Percentiles rank a stretch among this genome's conserved stretches.
Evolutionary conservation across 352 stramenopile genomes (phyloP).

Genomic region (Pythium aquatile): DNA sequence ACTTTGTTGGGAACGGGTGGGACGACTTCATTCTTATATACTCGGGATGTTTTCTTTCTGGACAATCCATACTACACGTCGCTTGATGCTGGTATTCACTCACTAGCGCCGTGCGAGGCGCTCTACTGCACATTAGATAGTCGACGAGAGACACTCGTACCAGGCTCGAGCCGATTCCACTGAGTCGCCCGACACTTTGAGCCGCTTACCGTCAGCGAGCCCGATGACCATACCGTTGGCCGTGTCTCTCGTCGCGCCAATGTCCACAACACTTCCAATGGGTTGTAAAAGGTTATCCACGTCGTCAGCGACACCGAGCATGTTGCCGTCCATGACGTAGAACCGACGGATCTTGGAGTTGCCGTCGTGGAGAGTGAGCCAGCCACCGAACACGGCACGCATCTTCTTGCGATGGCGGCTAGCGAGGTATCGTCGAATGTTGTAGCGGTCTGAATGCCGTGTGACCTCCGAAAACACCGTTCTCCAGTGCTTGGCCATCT

Average conservation of each 20-base stretch:
- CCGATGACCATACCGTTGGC: conserved; percentile 70
- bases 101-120: not conserved
- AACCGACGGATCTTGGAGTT: conserved; percentile 55
- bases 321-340: conserved; percentile 72
- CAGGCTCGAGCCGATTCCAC: conserved; percentile 63
- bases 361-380: conserved; percentile 64
- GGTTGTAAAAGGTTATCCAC: conserved; percentile 76
- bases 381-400: conserved; percentile 69
- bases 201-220: conserved; percentile 49
- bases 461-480: conserved; percentile 55
- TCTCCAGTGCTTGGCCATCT: conserved; percentile 74
- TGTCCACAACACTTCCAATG: conserved; percentile 61
- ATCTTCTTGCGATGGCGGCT: conserved; percentile 69
- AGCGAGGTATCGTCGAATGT: conserved; percentile 64
- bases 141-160: conserved; percentile 62
- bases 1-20: not conserved
- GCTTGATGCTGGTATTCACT: not conserved
- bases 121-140: conserved; percentile 5
- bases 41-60: conserved; percentile 7
- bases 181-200: conserved; percentile 77
- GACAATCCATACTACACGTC: not conserved
- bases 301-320: conserved; percentile 70
- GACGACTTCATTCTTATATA: conserved; percentile 16
- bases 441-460: conserved; percentile 51
- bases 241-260: conserved; percentile 58